Base-by-base conservation (phyloP, 495 filamentous ascomycete species). In the Penicillium subrubescens region DNA sequence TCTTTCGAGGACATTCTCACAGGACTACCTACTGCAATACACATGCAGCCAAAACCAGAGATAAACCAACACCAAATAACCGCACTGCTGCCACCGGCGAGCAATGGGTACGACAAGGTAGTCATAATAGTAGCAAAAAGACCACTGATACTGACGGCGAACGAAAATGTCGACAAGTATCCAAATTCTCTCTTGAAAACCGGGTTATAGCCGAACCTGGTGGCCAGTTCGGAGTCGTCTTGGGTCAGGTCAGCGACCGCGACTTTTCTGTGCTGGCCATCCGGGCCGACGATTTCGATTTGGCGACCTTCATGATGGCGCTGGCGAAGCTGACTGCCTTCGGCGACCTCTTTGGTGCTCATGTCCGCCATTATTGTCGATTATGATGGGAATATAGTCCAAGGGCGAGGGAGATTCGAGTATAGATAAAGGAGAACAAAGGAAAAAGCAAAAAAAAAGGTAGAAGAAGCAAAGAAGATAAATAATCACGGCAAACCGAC, bases 51-150 rank as follows among this genome's bases (percentile, higher is more conserved):
- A 35, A 78, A 75, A 35, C 87, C 87, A n/a, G 83, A 85, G 35
- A 89, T 83, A 11, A 88, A 68, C 87, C 87, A 89, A 69, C 81
- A 88, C 87, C 87, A 90, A 53, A 90, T 81, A 17, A 83, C 85
- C 37, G 86, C 78, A 33, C 86, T 81, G 21, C 83, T 80, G 12
- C 87, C 86, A 48, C 87, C 87, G 7, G 87, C 86, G 59, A 80
- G 73, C 33, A 89, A 79, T 0, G 86, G 86, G 68, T 87, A 89
- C 8, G 77, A 77, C 74, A 88, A 84, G 39, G 87, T 89, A 1
- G 86, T 88, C 71, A 85, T 83, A 64, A 87, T 79, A 4, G 84
- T 87, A 21, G 85, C 75, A 66, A 88, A 89, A 14, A 88, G 75
- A 21, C 86, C 86, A 46, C 78, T 82, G 67, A 89, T 86, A 67